Evolutionary conservation across 768 basidiomycete genomes (phyloP).

Genomic region (Lepiota brunneoincarnata): DNA sequence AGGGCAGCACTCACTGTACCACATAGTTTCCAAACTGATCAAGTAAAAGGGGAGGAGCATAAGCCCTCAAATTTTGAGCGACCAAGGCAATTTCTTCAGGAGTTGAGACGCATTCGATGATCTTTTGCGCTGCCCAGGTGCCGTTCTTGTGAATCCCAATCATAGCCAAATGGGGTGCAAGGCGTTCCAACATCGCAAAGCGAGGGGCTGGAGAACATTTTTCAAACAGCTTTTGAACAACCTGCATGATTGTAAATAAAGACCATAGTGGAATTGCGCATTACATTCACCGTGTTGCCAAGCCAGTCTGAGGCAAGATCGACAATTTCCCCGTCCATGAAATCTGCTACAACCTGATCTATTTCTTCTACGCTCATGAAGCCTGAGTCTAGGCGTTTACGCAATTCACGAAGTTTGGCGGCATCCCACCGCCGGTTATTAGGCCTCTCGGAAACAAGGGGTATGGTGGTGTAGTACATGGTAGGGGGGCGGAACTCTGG

Average conservation of each 20-base stretch:
- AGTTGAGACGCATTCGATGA: slow-evolving; percentile 90
- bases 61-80: slow-evolving; percentile 84
- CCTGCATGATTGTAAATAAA: slow-evolving; percentile 37
- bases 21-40: slow-evolving; percentile 96
- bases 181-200: slow-evolving; percentile 90
- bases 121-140: slow-evolving; percentile 99
- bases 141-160: slow-evolving; percentile 99
- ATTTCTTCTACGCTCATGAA: slow-evolving; percentile 82
- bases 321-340: slow-evolving; percentile 92
- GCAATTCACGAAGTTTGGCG: slow-evolving; percentile 87
- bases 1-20: slow-evolving; percentile 64
- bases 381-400: slow-evolving; percentile 92
- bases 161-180: slow-evolving; percentile 91
- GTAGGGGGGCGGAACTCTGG: slow-evolving; percentile 89
- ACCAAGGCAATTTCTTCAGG: slow-evolving; percentile 86
- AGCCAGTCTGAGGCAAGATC: slow-evolving; percentile 97
- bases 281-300: slow-evolving; percentile 78
- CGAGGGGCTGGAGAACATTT: slow-evolving; percentile 75
- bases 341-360: slow-evolving; percentile 85
- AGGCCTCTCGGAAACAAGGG: slow-evolving; percentile 80
- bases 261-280: neutral
- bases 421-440: slow-evolving; percentile 92
- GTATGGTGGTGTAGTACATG: slow-evolving; percentile 96
- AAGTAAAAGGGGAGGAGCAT: slow-evolving; percentile 88
- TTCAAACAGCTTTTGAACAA: slow-evolving; percentile 97